Base-by-base conservation (phyloP, 441 rosid species). In the Populus tomentosa region DNA sequence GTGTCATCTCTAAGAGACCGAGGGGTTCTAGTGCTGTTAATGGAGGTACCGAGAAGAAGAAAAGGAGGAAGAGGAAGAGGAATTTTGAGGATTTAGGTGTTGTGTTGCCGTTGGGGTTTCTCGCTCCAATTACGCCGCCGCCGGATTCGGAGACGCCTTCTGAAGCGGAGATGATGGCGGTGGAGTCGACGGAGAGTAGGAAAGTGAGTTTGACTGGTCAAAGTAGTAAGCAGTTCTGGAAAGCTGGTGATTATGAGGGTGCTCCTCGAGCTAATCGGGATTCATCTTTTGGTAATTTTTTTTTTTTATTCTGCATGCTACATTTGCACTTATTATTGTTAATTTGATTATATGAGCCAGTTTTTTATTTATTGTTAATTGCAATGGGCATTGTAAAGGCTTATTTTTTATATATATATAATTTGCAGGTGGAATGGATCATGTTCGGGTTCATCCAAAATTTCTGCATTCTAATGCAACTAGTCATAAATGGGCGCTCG, bases 391-490 rank as follows among this genome's bases (percentile, higher is more conserved):
- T 33, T 23, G 42, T 10, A 38, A 38, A 23, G 16, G 33, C 10
- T 36, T 4, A 30, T 28, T 46, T 8, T 14, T 8, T 10, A n/a
- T 14, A 11, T n/a, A 30, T 6, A 42, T 76, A 65, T 23, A 70
- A 63, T 62, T 35, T 88, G 75, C 81, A 96, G 97, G 90, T 82
- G 92, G 95, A 13, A 81, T 91, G 85, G 99, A 96, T 82, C 99
- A 87, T 87, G 98, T 91, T n/a, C 84, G 99, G 82, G 99, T 94
- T 73, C 99, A 95, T 85, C 99, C 98, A 50, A 95, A 90, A 82
- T 95, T 92, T 74, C 77, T 95, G 67, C 99, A 95, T 86, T 92
- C 98, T 36, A 95, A 95, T 80, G 98, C 98, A 70, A 94, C 99
- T 28, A 28, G 30, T 28, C 30, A 28, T 28, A 28, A 28, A 28